Conservation (phyloP, 2,329 filamentous ascomycete genomes). For the Aspergillus aculeatinus region DNA sequence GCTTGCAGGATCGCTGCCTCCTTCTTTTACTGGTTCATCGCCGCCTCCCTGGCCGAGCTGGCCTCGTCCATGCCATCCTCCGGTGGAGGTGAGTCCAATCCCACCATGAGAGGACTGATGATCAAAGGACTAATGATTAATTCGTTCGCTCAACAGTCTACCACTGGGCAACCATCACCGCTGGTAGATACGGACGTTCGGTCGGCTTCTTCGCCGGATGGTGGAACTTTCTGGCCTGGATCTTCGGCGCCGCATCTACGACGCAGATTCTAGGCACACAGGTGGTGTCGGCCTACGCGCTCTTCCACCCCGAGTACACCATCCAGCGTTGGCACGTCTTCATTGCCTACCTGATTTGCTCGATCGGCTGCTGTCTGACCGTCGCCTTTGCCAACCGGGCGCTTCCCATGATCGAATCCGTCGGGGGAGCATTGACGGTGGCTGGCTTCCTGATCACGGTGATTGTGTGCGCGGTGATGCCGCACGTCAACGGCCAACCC, state of each 20-base stretch:
- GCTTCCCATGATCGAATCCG: constrained; percentile 52
- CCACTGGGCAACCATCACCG: constrained; percentile 60
- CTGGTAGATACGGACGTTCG: constrained; percentile 54
- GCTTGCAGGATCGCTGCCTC: constrained; percentile 40
- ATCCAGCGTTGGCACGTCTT: constrained; percentile 59
- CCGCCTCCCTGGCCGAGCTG: constrained; percentile 59
- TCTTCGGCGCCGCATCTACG: constrained; percentile 61
- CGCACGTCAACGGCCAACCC: constrained; percentile 37
- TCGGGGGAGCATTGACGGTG: constrained; percentile 57
- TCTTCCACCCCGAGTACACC: constrained; percentile 56
- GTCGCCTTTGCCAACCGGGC: constrained; percentile 57
- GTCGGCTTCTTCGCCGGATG: constrained; percentile 49
- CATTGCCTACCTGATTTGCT: constrained; percentile 55
- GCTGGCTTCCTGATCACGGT: constrained; percentile 54
- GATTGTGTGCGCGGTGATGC: constrained; percentile 56
- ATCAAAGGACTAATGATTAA: neutral
- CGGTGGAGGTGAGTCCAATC: constrained; percentile 44
- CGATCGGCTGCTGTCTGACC: constrained; percentile 52
- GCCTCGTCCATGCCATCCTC: constrained; percentile 62
- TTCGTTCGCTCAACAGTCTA: constrained; percentile 48
- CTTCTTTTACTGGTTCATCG: constrained; percentile 58
- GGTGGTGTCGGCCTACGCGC: constrained; percentile 60
- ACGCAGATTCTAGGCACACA: constrained; percentile 59
- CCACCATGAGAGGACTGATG: neutral
- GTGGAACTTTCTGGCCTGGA: constrained; percentile 53